phyloP scores from a whole-genome alignment of 1,139 yeast species.

The Hyphopichia khmerensis region DNA sequence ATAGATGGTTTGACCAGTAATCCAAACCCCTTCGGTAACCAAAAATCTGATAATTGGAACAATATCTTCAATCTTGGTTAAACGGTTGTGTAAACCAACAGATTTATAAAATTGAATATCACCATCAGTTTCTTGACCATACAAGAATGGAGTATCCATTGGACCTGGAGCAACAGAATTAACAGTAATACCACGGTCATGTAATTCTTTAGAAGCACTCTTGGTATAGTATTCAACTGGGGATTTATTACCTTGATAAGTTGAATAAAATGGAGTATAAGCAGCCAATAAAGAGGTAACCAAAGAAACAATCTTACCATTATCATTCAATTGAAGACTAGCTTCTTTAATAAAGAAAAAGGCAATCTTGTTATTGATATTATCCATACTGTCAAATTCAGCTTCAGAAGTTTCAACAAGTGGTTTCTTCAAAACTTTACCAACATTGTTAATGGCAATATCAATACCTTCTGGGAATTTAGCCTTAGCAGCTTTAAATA shows the following conservation, averaged over 20 bases:
- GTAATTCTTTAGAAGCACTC: conserved; percentile 58
- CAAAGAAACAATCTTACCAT: conserved; percentile 55
- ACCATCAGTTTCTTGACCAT: conserved; percentile 55
- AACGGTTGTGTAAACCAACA: conserved; percentile 44
- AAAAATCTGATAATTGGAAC: conserved; percentile 62
- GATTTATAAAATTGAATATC: conserved; percentile 57
- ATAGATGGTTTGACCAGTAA: conserved; percentile 67
- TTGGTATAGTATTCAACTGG: conserved; percentile 61
- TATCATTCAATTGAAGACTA: conserved; percentile 46
- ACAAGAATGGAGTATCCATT: conserved; percentile 70
- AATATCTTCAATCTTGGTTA: conserved; percentile 60
- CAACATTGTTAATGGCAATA: conserved; percentile 65
- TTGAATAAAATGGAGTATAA: conserved; percentile 55
- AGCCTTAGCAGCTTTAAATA: conserved; percentile 46
- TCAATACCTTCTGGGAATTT: conserved; percentile 52
- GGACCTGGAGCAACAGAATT: conserved; percentile 70
- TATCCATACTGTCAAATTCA: conserved; percentile 56
- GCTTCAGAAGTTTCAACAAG: conserved; percentile 46
- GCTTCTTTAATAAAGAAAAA: conserved; percentile 63
- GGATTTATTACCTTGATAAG: conserved; percentile 62
- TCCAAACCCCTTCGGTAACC: conserved; percentile 67
- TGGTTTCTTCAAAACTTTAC: conserved; percentile 64
- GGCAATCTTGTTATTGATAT: conserved; percentile 56
- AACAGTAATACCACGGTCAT: conserved; percentile 47
- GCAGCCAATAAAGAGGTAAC: conserved; percentile 70